Base-by-base conservation (phyloP, 2,329 filamentous ascomycete species). In the Verticillium longisporum region DNA sequence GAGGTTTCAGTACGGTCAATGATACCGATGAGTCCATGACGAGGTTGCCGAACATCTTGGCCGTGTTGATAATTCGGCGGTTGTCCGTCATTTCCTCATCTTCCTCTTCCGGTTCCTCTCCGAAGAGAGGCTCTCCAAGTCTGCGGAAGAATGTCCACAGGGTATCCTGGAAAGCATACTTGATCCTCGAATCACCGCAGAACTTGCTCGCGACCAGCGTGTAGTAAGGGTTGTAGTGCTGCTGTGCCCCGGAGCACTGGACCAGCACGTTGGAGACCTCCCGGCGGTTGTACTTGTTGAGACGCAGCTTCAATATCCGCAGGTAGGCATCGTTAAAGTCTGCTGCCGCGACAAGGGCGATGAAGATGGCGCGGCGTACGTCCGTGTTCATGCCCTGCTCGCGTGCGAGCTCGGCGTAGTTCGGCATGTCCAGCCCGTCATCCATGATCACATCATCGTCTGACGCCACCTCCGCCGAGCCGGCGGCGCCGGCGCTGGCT, bases 221-320 rank as follows among this genome's bases (percentile, higher is more conserved):
- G 72, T 99, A 99, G 76, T 96, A 99, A 0, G 90, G 91, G 69
- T 99, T 99, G 75, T 97, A 96, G 0, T 82, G 81, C 61, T 88
- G 81, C 75, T 98, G 95, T 2, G 89, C 88, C 55, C 91, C 91
- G 1, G 88, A 88, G 71, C 93, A 97, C 67, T 95, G 92, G 9
- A 97, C 83, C 33, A 99, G 80, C 18, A 99, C 93, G 59, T 89
- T 87, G 0, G 94, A 88, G 36, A 98, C 90, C 72, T 98, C 94
- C 31, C 88, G 83, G 66, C 95, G 88, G 69, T 97, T 92, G 18
- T 91, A 85, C 67, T 88, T 91, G 76, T 95, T 97, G 56, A 99
- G 81, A 38, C 87, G 87, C 10, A 99, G 84, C 71, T 96, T 96
- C 62, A 88, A 79, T 7, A 97, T 80, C 18, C 92, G 89, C 10